phyloP scores from a whole-genome alignment of 352 stramenopile species.

The Phytophthora aleatoria region DNA sequence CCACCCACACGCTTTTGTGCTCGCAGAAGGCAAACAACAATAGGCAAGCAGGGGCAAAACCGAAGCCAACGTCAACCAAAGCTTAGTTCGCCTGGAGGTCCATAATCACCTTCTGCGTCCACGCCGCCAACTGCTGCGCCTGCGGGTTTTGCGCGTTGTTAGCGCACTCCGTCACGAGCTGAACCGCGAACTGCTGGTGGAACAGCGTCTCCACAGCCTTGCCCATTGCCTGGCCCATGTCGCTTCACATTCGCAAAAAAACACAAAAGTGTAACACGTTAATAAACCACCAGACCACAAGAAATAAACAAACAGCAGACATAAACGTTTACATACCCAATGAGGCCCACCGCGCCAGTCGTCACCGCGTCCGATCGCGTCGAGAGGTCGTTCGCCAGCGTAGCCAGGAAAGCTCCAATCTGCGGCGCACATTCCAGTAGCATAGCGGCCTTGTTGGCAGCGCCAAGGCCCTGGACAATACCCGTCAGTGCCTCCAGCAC shows the following conservation, averaged over 20 bases:
- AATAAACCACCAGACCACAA: constrained; percentile 3
- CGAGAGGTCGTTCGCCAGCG: constrained; percentile 76
- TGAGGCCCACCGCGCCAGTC: constrained; percentile 89
- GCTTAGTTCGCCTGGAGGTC: constrained; percentile 63
- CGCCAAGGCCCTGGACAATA: constrained; percentile 95
- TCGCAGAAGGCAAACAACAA: constrained; percentile 43
- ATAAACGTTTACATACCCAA: constrained; percentile 66
- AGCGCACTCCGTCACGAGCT: constrained; percentile 77
- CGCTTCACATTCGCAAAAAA: constrained; percentile 47
- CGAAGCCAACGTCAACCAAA: constrained; percentile 13
- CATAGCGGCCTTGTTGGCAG: constrained; percentile 86
- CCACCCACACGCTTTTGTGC: constrained; percentile 6
- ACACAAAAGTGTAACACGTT: constrained; percentile 15
- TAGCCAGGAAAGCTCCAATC: constrained; percentile 91
- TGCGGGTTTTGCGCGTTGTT: constrained; percentile 68
- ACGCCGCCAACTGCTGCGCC: constrained; percentile 70
- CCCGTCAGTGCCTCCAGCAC: constrained; percentile 97
- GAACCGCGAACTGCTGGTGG: constrained; percentile 72
- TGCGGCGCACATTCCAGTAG: constrained; percentile 84
- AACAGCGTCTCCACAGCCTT: constrained; percentile 64
- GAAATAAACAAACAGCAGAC: neutral
- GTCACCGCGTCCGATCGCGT: constrained; percentile 91
- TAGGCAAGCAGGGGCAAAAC: constrained; percentile 13
- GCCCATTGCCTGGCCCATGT: constrained; percentile 83
- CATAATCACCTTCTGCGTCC: constrained; percentile 81